Conservation (phyloP, 2,329 filamentous ascomycete species). For the Periconia sp. region DNA sequence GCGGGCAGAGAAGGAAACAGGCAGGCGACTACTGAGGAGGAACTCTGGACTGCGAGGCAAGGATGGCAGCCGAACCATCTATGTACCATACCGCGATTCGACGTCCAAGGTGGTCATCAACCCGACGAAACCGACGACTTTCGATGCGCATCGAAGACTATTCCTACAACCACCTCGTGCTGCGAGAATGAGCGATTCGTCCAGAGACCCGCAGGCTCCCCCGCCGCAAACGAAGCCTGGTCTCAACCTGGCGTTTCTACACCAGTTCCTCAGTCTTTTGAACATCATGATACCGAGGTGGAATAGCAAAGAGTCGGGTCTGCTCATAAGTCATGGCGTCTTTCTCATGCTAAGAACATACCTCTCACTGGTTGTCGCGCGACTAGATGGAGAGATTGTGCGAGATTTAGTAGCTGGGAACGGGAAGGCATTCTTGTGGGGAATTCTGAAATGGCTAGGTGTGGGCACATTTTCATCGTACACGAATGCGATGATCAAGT, state of each 20-base stretch:
- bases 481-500: slow-evolving; percentile 99
- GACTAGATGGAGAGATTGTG: slow-evolving; percentile 93
- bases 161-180: slow-evolving; percentile 90
- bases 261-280: slow-evolving; percentile 93
- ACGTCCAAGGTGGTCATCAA: slow-evolving; percentile 91
- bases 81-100: slow-evolving; percentile 85
- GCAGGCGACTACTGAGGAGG: slow-evolving; percentile 76
- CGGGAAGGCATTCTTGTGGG: slow-evolving; percentile 83
- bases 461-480: slow-evolving; percentile 93
- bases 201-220: slow-evolving; percentile 64
- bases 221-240: slow-evolving; percentile 90
- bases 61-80: slow-evolving; percentile 92
- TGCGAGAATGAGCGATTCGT: slow-evolving; percentile 71
- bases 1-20: slow-evolving; percentile 78
- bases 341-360: slow-evolving; percentile 94
- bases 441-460: slow-evolving; percentile 92
- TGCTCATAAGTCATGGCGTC: slow-evolving; percentile 83
- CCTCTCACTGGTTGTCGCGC: slow-evolving; percentile 86
- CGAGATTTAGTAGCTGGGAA: slow-evolving; percentile 94
- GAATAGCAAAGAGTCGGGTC: slow-evolving; percentile 91
- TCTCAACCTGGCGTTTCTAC: slow-evolving; percentile 90
- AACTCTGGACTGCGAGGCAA: slow-evolving; percentile 94
- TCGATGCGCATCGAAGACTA: slow-evolving; percentile 90
- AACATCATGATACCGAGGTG: slow-evolving; percentile 97
- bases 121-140: slow-evolving; percentile 88